A percentile compares a stretch with the other conserved stretches of the same genome.
Conservation (phyloP, 345 rosid genomes). For the Syzygium aromaticum region DNA sequence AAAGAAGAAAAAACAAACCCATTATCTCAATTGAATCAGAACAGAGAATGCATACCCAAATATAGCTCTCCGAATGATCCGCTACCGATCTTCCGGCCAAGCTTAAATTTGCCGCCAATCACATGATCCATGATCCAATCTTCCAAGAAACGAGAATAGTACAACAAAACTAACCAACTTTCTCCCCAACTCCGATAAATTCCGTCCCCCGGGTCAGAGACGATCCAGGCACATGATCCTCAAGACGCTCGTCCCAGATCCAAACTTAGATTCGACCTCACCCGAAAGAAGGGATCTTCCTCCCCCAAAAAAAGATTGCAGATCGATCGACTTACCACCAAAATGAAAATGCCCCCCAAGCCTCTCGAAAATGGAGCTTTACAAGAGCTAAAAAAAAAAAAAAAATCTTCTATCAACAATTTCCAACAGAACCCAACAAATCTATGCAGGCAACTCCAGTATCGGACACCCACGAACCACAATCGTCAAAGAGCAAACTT, state of each 20-base stretch:
- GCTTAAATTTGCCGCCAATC: slow-evolving; percentile 85
- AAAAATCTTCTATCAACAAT: background rate
- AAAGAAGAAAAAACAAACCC: background rate
- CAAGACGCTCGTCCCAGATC: background rate
- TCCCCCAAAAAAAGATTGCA: background rate
- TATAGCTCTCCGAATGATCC: slow-evolving; percentile 93
- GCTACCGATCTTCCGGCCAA: slow-evolving; percentile 94
- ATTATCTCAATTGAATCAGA: background rate
- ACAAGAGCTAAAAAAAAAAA: background rate
- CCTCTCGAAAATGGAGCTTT: background rate
- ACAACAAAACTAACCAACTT: slow-evolving; percentile 7
- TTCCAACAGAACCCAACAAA: background rate
- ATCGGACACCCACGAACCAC: background rate
- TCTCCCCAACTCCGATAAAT: background rate
- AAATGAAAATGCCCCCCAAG: background rate
- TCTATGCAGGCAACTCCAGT: background rate
- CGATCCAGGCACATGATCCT: background rate
- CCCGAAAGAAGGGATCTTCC: background rate
- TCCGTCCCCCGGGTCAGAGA: background rate
- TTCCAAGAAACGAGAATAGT: background rate
- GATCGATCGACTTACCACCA: background rate
- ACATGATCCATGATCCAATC: slow-evolving; percentile 46
- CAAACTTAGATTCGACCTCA: background rate
- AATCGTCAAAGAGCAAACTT: background rate
- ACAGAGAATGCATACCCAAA: slow-evolving; percentile 40